These are phyloP conservation scores for Fusarium papillatum DNA, from an alignment of 2,329 filamentous ascomycete species.

Conservation along the genomic window DNA sequence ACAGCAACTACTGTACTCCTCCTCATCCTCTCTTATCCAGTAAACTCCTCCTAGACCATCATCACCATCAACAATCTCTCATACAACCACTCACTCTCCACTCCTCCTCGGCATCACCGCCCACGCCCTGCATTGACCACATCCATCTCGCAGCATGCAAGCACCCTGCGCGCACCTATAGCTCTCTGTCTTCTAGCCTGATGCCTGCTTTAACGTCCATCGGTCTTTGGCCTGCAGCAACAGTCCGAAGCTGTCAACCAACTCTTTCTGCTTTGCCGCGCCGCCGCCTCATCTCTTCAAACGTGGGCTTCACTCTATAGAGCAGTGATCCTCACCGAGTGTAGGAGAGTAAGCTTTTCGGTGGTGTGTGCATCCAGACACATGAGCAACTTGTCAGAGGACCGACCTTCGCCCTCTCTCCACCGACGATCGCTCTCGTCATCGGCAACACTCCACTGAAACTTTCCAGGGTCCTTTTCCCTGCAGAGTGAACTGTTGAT, in stretches of 20 bases:
- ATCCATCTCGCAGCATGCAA: constrained; percentile 35
- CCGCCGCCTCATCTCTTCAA: constrained; percentile 32
- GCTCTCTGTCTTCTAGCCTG: constrained; percentile 16
- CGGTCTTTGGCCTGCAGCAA: constrained; percentile 5
- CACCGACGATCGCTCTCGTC: constrained; percentile 36
- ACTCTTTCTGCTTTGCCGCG: constrained; percentile 12
- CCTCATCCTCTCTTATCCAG: background rate
- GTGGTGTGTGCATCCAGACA: background rate
- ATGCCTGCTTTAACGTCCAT: constrained; percentile 25
- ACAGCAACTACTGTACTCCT: background rate
- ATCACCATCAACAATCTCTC: constrained; percentile 1
- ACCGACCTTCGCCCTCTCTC: constrained; percentile 6
- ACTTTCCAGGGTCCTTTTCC: constrained; percentile 12
- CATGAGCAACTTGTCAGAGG: constrained; percentile 1
- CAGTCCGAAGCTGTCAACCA: constrained; percentile 13
- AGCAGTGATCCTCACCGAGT: background rate
- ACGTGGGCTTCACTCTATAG: background rate
- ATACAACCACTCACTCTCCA: background rate
- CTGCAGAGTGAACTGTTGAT: constrained; percentile 21
- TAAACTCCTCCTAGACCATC: background rate
- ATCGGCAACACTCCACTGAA: constrained; percentile 1
- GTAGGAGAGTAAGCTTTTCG: background rate
- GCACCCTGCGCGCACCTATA: constrained; percentile 4
- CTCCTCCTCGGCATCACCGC: background rate
- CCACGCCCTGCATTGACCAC: constrained; percentile 34